Base-by-base conservation (phyloP, 2,329 filamentous ascomycete species). In the Sphaerulina populicola region DNA sequence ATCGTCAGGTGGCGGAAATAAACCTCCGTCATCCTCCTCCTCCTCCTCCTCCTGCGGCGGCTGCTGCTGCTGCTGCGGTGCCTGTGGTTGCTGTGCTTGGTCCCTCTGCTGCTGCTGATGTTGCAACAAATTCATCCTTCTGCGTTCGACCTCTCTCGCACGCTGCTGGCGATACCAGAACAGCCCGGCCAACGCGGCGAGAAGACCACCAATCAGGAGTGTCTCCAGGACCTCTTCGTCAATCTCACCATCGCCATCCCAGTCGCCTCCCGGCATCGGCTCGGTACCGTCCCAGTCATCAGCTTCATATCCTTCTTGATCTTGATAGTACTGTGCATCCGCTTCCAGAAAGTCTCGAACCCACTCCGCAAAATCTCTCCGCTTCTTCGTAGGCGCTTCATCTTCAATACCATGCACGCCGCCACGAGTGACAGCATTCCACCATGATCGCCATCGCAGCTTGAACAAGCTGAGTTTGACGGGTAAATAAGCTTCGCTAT, bases 341-440 rank as follows among this genome's bases (percentile, higher is more conserved):
- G 73, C 73, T 60, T 87, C 81, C 29, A 95, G 74, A 65, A 96
- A 96, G 54, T 90, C 86, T 54, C 78, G 78, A 47, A 96, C 76
- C 90, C 90, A 97, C 67, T 97, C 89, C 18, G 78, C 78, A 15
- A 94, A 74, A 33, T 53, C 59, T 29, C 61, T 52, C 9, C 82
- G 45, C 42, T 58, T 63, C 18, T 52, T 51, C 47, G 56, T 49
- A 6, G 43, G 37, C 27, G 59, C 52, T 57, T 96, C 91, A 58
- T 94, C 88, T 62, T 87, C 84, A 44, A 97, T 97, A 12, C 86
- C 88, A 63, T 97, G 94, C 56, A 97, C 80, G 15, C 84, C 81
- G n/a, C 93, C 93, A 64, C 90, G 81, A 0, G 88, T 95, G 56
- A 97, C 74, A 0, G 85, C 89, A 62, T 97, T 97, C 93, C 93